Conservation (phyloP, 75 land plant genomes). For the Pinus tabuliformis region DNA sequence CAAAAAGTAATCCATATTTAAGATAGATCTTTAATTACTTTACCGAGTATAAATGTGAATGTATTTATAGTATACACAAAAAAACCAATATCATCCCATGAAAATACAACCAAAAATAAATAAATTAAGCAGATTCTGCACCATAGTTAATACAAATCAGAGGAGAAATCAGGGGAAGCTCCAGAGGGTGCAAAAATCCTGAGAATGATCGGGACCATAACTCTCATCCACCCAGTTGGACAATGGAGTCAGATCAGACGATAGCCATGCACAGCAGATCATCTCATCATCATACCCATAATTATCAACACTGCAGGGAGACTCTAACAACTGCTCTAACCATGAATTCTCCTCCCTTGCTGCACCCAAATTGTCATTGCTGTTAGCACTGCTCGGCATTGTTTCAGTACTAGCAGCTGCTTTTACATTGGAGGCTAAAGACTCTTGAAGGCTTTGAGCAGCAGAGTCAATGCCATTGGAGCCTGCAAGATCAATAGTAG, state of each 20-base stretch:
- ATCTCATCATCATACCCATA: background rate
- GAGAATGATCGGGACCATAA: constrained; percentile 13
- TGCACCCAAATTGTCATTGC: background rate
- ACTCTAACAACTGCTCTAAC: background rate
- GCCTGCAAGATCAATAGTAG: background rate
- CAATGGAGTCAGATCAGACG: background rate
- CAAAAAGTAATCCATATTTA: no score
- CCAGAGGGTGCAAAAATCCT: constrained; percentile 36
- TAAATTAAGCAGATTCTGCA: no score
- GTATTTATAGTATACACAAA: no score
- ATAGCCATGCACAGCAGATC: background rate
- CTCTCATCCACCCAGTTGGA: constrained; percentile 4
- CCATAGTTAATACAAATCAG: no score
- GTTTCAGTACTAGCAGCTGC: background rate
- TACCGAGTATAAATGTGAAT: no score
- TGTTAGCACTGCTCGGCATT: background rate
- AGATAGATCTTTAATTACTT: no score
- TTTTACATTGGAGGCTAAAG: background rate
- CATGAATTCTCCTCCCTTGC: background rate
- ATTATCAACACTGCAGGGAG: no score
- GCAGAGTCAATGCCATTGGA: background rate
- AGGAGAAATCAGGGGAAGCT: constrained; percentile 21
- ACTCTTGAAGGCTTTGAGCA: background rate
- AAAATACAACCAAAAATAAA: no score
- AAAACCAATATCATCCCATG: no score